Evolutionary conservation across 1,284 basidiomycete species (phyloP), one percentile per base, ranked within the genome.

Genomic region (Fomitopsis schrenkii): DNA sequence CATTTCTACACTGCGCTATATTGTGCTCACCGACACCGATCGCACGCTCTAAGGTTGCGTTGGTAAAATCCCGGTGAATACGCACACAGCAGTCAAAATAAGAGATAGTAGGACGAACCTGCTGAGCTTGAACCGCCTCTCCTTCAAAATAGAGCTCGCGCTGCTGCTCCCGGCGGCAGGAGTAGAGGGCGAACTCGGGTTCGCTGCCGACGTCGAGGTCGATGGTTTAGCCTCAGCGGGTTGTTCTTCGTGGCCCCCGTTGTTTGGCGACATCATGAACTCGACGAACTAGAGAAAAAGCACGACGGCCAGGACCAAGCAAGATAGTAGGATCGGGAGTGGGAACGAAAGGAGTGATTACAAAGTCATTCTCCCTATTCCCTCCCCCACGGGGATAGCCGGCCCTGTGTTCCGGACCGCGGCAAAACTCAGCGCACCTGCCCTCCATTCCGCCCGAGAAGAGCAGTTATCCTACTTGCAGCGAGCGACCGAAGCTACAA

Each of bases 111-210:
- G 50, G 50, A 76, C 83, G 54, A 65, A 89, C 91, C 90, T 88
- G 83, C 88, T 91, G 62, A 93, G 76, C 78, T 93, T 93, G 79
- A 93, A 93, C 59, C 90, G 81, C 59, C 91, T 79, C 69, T 93
- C 90, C 73, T 91, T 92, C 60, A 89, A 78, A 15, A 88, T 69
- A 14, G 75, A 73, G 36, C 68, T 36, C 28, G 35, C 53, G 30
- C 28, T 57, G 30, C 28, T 56, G 45, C 54, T 60, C 15, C 55
- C 38, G 22, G 38, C 33, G 33, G 14, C 41, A 12, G 56, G 28
- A 14, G 42, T 38, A 50, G 48, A 30, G 14, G 56, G 15, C 19
- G 42, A 40, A 14, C 38, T 40, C 1, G 38, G n/a, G 33, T 19
- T 45, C 15, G 58, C 12, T 14, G 40, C n/a, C 14, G 59, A n/a